Percentiles rank a stretch among this genome's conserved stretches.
Conservation (phyloP, 2,329 filamentous ascomycete genomes). For the Ophiostoma pallidulum region DNA sequence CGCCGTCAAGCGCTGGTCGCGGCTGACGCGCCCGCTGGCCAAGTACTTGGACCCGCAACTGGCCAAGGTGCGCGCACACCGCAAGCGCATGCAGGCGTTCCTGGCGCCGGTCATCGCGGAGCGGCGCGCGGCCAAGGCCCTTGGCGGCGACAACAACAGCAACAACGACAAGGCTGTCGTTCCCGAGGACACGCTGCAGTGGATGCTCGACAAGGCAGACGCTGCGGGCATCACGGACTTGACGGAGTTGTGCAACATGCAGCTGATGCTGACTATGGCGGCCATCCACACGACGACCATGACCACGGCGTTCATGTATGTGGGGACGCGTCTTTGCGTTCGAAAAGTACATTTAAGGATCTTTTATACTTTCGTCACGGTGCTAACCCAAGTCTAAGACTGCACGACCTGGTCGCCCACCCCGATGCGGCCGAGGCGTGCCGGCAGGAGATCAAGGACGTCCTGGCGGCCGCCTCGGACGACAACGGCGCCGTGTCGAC, state of each 20-base stretch:
- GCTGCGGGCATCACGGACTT: slow-evolving; percentile 25
- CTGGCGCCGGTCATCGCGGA: not conserved
- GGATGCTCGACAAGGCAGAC: slow-evolving; percentile 31
- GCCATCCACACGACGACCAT: slow-evolving; percentile 35
- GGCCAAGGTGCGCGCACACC: slow-evolving; percentile 3
- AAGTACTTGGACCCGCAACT: slow-evolving; percentile 7
- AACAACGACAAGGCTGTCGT: too few relatives aligned
- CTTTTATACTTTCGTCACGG: too few relatives aligned
- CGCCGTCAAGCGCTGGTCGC: not conserved
- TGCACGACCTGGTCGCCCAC: slow-evolving; percentile 41
- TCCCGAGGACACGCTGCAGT: slow-evolving; percentile 39
- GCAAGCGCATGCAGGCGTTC: not conserved
- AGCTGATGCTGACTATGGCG: slow-evolving; percentile 36
- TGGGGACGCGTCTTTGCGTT: not conserved
- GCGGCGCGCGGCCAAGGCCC: slow-evolving; percentile 20
- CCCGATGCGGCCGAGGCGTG: slow-evolving; percentile 42
- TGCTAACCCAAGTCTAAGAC: slow-evolving; percentile 15
- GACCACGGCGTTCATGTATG: slow-evolving; percentile 19
- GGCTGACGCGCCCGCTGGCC: not conserved
- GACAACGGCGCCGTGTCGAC: slow-evolving; percentile 22
- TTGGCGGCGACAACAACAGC: slow-evolving; percentile 17
- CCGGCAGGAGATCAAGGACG: slow-evolving; percentile 38
- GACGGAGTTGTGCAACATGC: slow-evolving; percentile 30
- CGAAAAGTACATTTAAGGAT: too few relatives aligned
- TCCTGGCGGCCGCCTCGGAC: slow-evolving; percentile 23